Evolutionary conservation across 306 rosid genomes (phyloP).

Genomic region (Pterocarpus macrocarpus): DNA sequence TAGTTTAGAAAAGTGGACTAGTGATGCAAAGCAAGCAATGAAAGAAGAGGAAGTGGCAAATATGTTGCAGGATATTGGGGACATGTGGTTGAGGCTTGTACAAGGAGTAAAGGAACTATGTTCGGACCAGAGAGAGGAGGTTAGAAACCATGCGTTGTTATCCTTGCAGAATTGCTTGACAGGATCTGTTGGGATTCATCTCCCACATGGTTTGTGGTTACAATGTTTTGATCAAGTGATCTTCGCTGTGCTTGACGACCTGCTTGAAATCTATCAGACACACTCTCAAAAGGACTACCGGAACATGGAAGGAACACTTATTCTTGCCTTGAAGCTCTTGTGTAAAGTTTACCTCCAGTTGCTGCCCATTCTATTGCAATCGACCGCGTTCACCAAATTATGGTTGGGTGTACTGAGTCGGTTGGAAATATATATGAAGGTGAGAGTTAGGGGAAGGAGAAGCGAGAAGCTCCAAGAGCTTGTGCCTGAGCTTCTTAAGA

Average conservation of each 20-base stretch:
- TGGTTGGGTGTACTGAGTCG: conserved; percentile 85
- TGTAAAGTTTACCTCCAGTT: conserved; percentile 82
- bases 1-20: conserved; percentile 80
- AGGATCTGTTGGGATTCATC: conserved; percentile 71
- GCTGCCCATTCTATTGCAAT: conserved; percentile 69
- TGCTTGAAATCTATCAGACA: conserved; percentile 79
- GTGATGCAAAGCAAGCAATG: conserved; percentile 70
- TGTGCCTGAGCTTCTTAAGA: conserved; percentile 91
- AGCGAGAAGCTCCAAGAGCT: conserved; percentile 88
- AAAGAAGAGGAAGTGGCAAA: conserved; percentile 73
- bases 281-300: conserved; percentile 81
- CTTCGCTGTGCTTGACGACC: conserved; percentile 85
- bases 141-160: conserved; percentile 80
- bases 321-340: conserved; percentile 84
- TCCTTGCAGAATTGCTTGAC: conserved; percentile 84
- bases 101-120: conserved; percentile 84
- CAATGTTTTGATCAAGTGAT: conserved; percentile 87
- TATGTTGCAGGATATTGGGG: conserved; percentile 84
- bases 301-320: conserved; percentile 93
- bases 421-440: conserved; percentile 77
- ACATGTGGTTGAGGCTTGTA: conserved; percentile 93
- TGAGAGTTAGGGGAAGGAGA: conserved; percentile 79
- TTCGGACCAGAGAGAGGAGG: conserved; percentile 96
- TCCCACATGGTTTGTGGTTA: conserved; percentile 72
- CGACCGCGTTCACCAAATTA: conserved; percentile 74